phyloP scores from a whole-genome alignment of 306 rosid genomes.

The Vigna reflexopilosa region DNA sequence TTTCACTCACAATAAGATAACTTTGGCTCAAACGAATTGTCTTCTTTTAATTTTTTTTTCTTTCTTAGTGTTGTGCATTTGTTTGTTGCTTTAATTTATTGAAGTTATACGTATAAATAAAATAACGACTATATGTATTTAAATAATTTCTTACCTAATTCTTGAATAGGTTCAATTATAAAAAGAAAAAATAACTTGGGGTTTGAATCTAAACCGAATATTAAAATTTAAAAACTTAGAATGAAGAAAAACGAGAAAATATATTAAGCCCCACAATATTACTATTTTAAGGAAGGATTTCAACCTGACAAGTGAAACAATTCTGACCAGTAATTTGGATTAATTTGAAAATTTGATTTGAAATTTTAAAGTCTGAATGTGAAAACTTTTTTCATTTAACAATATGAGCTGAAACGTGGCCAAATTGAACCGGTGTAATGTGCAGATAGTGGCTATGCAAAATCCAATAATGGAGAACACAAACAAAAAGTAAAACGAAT shows the following conservation, averaged over 20 bases:
- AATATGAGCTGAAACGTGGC: slow-evolving; percentile 38
- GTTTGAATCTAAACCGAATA: neutral
- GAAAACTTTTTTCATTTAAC: neutral
- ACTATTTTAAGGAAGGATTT: neutral
- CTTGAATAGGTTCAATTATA: too few relatives aligned
- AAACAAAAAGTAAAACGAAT: slow-evolving; percentile 40
- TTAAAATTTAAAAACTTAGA: too few relatives aligned
- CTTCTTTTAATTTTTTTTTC: too few relatives aligned
- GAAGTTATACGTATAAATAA: too few relatives aligned
- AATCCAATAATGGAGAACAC: slow-evolving; percentile 46
- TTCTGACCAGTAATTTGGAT: neutral
- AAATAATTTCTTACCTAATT: too few relatives aligned
- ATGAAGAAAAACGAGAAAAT: too few relatives aligned
- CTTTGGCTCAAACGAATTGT: too few relatives aligned
- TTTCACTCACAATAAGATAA: too few relatives aligned
- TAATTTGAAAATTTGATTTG: slow-evolving; percentile 14
- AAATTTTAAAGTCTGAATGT: neutral
- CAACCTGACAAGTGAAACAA: neutral
- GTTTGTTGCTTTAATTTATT: too few relatives aligned
- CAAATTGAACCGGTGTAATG: neutral
- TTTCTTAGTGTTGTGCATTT: too few relatives aligned
- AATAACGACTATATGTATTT: too few relatives aligned
- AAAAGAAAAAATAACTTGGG: too few relatives aligned
- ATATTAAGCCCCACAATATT: neutral
- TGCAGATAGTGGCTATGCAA: slow-evolving; percentile 31